Conservation (phyloP, 148 eudicot genomes). For the Spergularia bocconei region DNA sequence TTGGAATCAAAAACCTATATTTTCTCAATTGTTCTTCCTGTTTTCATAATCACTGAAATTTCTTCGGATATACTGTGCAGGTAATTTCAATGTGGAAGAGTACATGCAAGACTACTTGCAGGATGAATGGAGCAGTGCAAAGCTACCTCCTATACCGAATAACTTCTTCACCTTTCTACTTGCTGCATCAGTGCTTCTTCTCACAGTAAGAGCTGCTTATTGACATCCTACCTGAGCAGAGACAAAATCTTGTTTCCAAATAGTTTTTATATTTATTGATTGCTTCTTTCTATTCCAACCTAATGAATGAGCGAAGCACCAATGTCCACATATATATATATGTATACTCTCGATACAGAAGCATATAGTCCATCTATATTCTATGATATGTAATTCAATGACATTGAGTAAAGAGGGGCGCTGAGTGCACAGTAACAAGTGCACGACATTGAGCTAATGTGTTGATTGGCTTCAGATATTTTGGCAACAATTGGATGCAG, state of each 20-base stretch:
- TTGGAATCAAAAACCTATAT: neutral
- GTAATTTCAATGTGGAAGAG: conserved; percentile 44
- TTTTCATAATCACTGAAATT: neutral
- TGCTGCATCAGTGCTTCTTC: conserved; percentile 13
- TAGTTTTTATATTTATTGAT: neutral
- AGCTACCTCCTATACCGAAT: conserved; percentile 25
- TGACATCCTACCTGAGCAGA: conserved; percentile 10
- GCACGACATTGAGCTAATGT: neutral
- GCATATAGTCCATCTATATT: neutral
- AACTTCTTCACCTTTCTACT: conserved; percentile 22
- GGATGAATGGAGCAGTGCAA: conserved; percentile 34
- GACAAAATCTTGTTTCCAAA: neutral
- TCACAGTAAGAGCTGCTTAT: conserved; percentile 22
- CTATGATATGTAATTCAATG: neutral
- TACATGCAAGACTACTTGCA: conserved; percentile 29
- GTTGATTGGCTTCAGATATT: neutral
- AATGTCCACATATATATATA: conserved; percentile 2
- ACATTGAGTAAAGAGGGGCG: neutral
- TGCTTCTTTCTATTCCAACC: neutral
- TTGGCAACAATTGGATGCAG: neutral
- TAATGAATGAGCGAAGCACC: neutral
- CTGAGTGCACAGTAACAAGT: neutral
- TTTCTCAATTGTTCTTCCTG: neutral
- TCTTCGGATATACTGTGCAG: conserved; percentile 24
- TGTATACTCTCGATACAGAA: neutral